Evolutionary conservation across 352 stramenopile species (phyloP), one percentile per base, ranked within the genome.

Genomic region (Pythium angustatum): DNA sequence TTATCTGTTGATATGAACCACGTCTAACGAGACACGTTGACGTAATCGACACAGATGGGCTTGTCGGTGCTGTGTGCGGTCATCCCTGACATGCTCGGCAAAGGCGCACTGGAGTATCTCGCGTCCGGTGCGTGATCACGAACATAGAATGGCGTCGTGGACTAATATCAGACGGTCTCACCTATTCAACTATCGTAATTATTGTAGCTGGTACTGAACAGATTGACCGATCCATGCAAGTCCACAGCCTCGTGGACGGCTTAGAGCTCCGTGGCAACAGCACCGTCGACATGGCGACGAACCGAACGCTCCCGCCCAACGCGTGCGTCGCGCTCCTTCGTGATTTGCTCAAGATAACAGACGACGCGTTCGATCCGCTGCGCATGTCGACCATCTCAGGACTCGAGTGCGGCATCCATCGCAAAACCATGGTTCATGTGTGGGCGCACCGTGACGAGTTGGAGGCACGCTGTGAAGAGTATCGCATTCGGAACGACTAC

Each of bases 371-470:
- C n/a, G 31, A 72, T 14, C 28, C 65, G 14, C 34, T 66, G 8
- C 27, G 48, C 7, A 69, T 76, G 45, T 48, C 59, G 8, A 22
- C 41, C 19, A 61, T 76, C 33, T 65, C 69, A 2, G 47, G 52
- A 7, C 55, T 76, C 44, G 69, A 69, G 28, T 76, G 58, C 26
- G 69, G 55, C 4, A 38, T 68, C 53, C n/a, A 64, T 34, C 5
- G 57, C 44, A 4, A 26, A 48, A 24, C 21, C 54, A 30, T 19
- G n/a, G n/a, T n/a, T n/a, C n/a, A n/a, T n/a, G n/a, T 64, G n/a
- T 64, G 57, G 57, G 57, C 57, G 6, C 53, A 61, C 48, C 34
- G 22, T 3, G 33, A 27, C 27, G 53, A 61, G 40, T 52, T 61
- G 11, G 19, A n/a, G n/a, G n/a, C n/a, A n/a, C n/a, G n/a, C n/a